Conservation (phyloP, 305 asterid genomes). For the Rubia tinctorum region DNA sequence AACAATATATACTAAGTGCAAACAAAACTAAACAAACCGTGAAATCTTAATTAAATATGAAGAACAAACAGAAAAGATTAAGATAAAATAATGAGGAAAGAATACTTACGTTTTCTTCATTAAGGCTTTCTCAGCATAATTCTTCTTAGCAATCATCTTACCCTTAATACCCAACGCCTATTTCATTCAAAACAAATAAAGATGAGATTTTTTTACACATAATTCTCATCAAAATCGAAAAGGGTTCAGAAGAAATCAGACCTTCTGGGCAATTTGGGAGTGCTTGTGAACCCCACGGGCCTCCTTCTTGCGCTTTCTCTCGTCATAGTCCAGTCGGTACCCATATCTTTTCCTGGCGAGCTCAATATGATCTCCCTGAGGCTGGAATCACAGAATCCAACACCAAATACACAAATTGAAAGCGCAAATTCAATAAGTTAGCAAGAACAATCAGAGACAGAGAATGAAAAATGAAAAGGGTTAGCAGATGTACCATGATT, state of each 20-base stretch:
- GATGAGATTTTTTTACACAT: background rate
- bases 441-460: background rate
- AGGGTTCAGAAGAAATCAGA: background rate
- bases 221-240: background rate
- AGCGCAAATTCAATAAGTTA: background rate
- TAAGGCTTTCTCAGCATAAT: conserved; percentile 79
- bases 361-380: conserved; percentile 98
- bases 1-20: background rate
- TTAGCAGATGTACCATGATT: background rate
- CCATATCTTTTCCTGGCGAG: conserved; percentile 86
- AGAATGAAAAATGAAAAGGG: background rate
- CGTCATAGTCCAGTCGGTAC: conserved; percentile 85
- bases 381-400: conserved; percentile 40
- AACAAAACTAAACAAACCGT: background rate
- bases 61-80: background rate
- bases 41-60: background rate
- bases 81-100: background rate
- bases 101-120: conserved; percentile 85
- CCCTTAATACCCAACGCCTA: conserved; percentile 95
- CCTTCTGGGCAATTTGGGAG: conserved; percentile 76
- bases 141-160: conserved; percentile 77
- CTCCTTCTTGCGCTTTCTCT: conserved; percentile 93
- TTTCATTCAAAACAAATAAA: conserved; percentile 11
- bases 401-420: background rate
- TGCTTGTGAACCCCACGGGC: conserved; percentile 95